Evolutionary conservation across 2,329 filamentous ascomycete genomes (phyloP).

Genomic region (Geosmithia flava): DNA sequence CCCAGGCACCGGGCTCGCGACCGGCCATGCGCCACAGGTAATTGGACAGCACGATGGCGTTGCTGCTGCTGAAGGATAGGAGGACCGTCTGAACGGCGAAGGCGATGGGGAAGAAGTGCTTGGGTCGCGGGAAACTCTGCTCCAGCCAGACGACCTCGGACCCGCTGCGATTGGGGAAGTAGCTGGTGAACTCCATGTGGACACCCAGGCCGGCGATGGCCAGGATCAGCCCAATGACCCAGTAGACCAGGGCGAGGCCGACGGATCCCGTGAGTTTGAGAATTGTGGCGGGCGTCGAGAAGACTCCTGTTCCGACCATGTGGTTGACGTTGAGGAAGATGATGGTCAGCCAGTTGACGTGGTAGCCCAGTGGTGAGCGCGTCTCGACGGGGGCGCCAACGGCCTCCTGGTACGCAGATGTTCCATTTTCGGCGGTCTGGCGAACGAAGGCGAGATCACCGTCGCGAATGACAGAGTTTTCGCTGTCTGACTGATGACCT

Average conservation of each 20-base stretch:
- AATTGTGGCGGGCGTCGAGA: constrained; percentile 50
- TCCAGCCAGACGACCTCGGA: constrained; percentile 57
- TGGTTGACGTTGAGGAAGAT: constrained; percentile 48
- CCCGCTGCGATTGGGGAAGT: constrained; percentile 55
- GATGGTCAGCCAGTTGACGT: constrained; percentile 41
- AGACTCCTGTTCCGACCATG: constrained; percentile 54
- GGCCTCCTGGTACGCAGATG: constrained; percentile 44
- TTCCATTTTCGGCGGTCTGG: constrained; percentile 33
- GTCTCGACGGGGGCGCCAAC: constrained; percentile 48
- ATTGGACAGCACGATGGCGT: constrained; percentile 49
- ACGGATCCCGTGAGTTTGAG: constrained; percentile 47
- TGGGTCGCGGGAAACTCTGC: constrained; percentile 52
- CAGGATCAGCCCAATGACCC: constrained; percentile 50
- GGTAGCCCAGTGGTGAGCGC: constrained; percentile 45
- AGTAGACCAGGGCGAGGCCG: constrained; percentile 50
- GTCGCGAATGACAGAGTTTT: constrained; percentile 14
- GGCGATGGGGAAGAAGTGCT: constrained; percentile 49
- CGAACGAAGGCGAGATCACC: constrained; percentile 28
- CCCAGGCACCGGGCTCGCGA: constrained; percentile 40
- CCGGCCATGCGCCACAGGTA: constrained; percentile 50
- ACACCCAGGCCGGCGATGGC: constrained; percentile 41
- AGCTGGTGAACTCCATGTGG: constrained; percentile 52
- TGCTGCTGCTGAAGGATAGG: constrained; percentile 53
- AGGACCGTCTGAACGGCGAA: constrained; percentile 53
- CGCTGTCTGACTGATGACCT: constrained; percentile 1